Conservation (phyloP, 352 stramenopile genomes). For the Aphanomyces cochlioides region DNA sequence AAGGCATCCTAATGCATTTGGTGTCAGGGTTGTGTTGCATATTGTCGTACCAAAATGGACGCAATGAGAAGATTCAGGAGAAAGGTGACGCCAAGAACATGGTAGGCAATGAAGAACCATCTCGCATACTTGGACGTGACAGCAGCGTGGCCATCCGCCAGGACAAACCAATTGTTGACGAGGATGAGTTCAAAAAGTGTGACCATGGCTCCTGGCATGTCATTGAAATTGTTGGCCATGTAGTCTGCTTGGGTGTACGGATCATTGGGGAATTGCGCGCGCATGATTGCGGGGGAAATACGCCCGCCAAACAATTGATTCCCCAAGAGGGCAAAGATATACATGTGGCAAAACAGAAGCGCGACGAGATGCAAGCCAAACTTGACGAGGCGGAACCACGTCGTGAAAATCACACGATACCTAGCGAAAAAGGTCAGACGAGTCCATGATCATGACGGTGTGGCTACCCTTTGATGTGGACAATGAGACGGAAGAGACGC, state of each 20-base stretch:
- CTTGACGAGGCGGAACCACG: conserved; percentile 52
- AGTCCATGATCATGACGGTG: too few relatives aligned
- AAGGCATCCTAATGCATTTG: conserved; percentile 15
- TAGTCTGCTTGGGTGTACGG: conserved; percentile 52
- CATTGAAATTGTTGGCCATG: conserved; percentile 78
- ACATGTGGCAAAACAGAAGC: conserved; percentile 41
- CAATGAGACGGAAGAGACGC: conserved; percentile 54
- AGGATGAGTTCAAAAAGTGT: conserved; percentile 69
- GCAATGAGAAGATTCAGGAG: conserved; percentile 67
- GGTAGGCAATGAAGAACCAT: conserved; percentile 69
- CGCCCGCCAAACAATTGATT: conserved; percentile 61
- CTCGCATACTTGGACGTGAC: conserved; percentile 54
- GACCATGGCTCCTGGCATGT: conserved; percentile 51
- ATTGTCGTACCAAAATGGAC: conserved; percentile 26
- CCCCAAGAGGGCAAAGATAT: conserved; percentile 53
- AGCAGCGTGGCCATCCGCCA: conserved; percentile 53
- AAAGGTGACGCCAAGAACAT: conserved; percentile 65
- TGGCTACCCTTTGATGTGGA: conserved; percentile 37
- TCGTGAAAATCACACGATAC: conserved; percentile 29
- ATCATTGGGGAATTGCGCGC: conserved; percentile 33
- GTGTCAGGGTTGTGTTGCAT: not conserved
- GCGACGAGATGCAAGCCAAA: conserved; percentile 25
- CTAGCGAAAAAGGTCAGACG: not conserved
- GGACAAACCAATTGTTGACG: conserved; percentile 78
- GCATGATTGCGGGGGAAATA: conserved; percentile 36